A percentile compares a stretch with the other conserved stretches of the same genome.
Evolutionary conservation across 2,329 filamentous ascomycete genomes (phyloP).

Genomic region (Diaporthe ilicicola): DNA sequence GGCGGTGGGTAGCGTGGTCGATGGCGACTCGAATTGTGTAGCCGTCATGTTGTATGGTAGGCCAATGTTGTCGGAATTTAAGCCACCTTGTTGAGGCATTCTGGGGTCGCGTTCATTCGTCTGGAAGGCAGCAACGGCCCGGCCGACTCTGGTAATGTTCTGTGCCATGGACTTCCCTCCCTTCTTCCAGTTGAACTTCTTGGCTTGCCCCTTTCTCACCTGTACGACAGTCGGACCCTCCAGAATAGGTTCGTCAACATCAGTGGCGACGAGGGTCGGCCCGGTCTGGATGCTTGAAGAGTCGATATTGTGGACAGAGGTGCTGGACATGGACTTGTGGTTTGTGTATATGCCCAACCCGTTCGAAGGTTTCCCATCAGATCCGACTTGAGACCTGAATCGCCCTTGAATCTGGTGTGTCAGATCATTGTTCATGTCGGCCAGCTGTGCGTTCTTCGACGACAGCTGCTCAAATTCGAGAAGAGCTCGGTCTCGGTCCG

Average conservation of each 20-base stretch:
- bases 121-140: conserved; percentile 81
- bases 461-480: conserved; percentile 96
- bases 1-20: conserved; percentile 36
- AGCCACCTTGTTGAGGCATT: conserved; percentile 54
- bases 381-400: conserved; percentile 80
- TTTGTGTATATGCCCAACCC: conserved; percentile 66
- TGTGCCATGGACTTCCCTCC: conserved; percentile 93
- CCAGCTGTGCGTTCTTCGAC: conserved; percentile 91
- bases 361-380: conserved; percentile 57
- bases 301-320: conserved; percentile 59
- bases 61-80: conserved; percentile 71
- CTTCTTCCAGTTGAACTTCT: conserved; percentile 99
- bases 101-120: conserved; percentile 31
- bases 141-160: conserved; percentile 93
- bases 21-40: conserved; percentile 59
- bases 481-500: conserved; percentile 90
- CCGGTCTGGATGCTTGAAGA: conserved; percentile 63
- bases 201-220: conserved; percentile 91
- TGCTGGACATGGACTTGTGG: conserved; percentile 58
- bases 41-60: conserved; percentile 77
- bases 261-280: conserved; percentile 66
- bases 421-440: conserved; percentile 94
- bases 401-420: conserved; percentile 93
- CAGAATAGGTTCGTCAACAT: conserved; percentile 73
- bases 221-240: conserved; percentile 92